phyloP scores from a whole-genome alignment of 305 asterid genomes.

The Fraxinus xanthoxyloides region DNA sequence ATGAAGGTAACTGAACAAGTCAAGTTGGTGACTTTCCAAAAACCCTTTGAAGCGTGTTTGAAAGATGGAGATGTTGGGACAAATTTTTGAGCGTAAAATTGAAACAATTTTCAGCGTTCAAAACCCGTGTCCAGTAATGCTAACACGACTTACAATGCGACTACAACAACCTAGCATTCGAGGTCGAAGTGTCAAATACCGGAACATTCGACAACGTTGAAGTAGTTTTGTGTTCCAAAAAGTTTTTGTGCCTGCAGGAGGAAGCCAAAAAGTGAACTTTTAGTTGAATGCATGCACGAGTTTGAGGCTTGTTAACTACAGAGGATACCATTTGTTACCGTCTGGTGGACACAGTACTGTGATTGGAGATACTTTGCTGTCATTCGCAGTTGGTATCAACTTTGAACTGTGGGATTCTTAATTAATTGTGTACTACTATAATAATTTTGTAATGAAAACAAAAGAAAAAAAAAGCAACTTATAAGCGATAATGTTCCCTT shows the following conservation, averaged over 20 bases:
- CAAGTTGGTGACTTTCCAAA: constrained; percentile 33
- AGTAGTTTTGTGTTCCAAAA: constrained; percentile 30
- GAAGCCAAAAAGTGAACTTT: constrained; percentile 8
- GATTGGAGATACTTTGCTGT: constrained; percentile 22
- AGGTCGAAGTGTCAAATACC: constrained; percentile 21
- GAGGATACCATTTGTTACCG: constrained; percentile 33
- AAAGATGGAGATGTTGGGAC: constrained; percentile 32
- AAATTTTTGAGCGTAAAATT: background rate
- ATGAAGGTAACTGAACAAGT: constrained; percentile 34
- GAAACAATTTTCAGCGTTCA: constrained; percentile 22
- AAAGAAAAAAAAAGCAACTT: background rate
- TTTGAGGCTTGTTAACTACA: constrained; percentile 29
- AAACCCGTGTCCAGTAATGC: constrained; percentile 25
- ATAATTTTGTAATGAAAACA: background rate
- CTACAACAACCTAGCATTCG: background rate
- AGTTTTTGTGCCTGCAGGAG: constrained; percentile 16
- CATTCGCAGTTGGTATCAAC: constrained; percentile 21
- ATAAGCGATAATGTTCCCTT: background rate
- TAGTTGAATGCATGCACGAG: constrained; percentile 29
- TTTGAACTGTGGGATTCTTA: background rate
- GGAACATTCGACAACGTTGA: constrained; percentile 22
- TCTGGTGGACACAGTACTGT: constrained; percentile 25
- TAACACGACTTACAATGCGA: constrained; percentile 16
- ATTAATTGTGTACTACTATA: background rate
- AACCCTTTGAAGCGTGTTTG: constrained; percentile 42